These are phyloP conservation scores for Adansonia rubrostipa DNA, from an alignment of 441 rosid genomes.

Conservation along the genomic window DNA sequence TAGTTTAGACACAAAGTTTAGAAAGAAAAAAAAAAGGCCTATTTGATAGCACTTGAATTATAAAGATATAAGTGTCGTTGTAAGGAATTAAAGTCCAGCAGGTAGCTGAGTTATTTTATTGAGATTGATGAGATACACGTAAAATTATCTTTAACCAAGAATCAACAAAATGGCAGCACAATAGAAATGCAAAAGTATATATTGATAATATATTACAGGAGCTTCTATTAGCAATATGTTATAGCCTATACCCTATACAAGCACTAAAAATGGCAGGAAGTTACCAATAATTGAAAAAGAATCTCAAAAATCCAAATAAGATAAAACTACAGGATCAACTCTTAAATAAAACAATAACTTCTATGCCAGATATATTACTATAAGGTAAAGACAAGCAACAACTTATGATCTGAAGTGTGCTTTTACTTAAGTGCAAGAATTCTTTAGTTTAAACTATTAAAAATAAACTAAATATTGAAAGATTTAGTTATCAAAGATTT, in stretches of 20 bases:
- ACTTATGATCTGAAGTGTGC: constrained; percentile 4
- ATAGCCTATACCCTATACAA: background rate
- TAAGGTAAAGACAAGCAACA: constrained; percentile 1
- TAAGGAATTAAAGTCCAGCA: background rate
- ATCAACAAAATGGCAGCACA: background rate
- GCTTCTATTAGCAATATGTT: constrained; percentile 5
- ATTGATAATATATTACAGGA: background rate
- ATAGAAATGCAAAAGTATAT: background rate
- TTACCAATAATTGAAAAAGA: background rate
- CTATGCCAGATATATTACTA: constrained; percentile 13
- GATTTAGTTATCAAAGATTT: constrained; percentile 9
- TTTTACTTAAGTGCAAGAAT: background rate
- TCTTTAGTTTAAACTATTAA: background rate
- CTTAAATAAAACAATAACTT: background rate
- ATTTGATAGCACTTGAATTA: background rate
- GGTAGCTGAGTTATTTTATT: background rate
- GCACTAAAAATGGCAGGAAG: background rate
- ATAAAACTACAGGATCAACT: constrained; percentile 1
- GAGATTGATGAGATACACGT: constrained; percentile 6
- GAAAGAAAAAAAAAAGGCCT: background rate
- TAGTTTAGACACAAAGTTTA: background rate
- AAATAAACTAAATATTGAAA: too few relatives aligned
- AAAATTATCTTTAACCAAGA: constrained; percentile 12
- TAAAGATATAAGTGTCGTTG: background rate
- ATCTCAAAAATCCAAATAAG: background rate